Evolutionary conservation across 2,329 filamentous ascomycete species (phyloP), one percentile per base, ranked within the genome.

Genomic region (Pestalotiopsis fici): DNA sequence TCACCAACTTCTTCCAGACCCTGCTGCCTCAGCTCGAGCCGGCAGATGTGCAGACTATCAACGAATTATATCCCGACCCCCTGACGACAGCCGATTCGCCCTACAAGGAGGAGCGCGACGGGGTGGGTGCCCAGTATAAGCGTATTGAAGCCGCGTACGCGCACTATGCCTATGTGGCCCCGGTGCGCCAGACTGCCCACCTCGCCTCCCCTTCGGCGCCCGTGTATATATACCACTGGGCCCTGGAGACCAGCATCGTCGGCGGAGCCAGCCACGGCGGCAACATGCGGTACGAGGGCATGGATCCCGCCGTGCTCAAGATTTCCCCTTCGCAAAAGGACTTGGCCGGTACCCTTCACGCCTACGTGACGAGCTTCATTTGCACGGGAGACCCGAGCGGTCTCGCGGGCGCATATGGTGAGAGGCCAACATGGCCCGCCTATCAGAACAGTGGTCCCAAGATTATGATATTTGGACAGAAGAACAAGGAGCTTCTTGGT

Each of bases 181-280:
- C 86, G 0, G 85, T 85, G 0, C 79, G 83, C 0, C 85, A 87
- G 70, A 87, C 84, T 0, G 85, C 82, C 0, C 72, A 80, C 37
- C 80, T 79, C 37, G 84, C 27, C 75, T 82, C 12, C 79, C 72
- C 78, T 15, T 70, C 75, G 0, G 73, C 74, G 0, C 80, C 84
- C 0, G 80, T 86, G 0, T 87, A 83, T 59, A 72, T 87, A 3
- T 87, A 87, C 68, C 83, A 86, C 72, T 87, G 86, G 86, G 86
- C 86, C 0, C 73, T 86, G 0, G 79, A 83, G 3, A 79, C 79
- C 5, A 82, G 78, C 0, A 72, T 84, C 1, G 69, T 81, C 13
- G 79, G 79, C 9, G 82, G 85, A 0, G 84, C 85, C 0, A 81
- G 80, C 18, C 85, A 86, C 67, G 84, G 72, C 0, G 83, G 85